Evolutionary conservation across 805 yeast genomes (phyloP).

Genomic region (Sugiyamaella chiloensis): DNA sequence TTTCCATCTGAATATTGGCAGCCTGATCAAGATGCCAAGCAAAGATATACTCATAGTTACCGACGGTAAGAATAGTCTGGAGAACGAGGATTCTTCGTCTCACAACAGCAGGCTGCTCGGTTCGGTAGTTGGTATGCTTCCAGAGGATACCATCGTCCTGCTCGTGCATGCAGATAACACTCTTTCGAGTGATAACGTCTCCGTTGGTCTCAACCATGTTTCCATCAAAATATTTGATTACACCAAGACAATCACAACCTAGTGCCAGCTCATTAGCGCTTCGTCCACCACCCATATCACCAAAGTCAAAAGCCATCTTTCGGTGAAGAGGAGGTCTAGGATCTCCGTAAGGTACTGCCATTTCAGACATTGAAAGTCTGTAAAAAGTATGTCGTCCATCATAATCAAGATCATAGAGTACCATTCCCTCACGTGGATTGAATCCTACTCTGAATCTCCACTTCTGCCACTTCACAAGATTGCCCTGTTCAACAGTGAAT

Average conservation of each 20-base stretch:
- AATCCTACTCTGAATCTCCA: constrained; percentile 75
- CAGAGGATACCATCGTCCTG: constrained; percentile 76
- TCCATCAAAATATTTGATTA: constrained; percentile 71
- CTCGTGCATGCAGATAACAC: constrained; percentile 79
- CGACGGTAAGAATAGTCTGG: constrained; percentile 82
- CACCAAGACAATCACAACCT: constrained; percentile 85
- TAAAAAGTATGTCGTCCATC: constrained; percentile 75
- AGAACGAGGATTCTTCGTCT: constrained; percentile 78
- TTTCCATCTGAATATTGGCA: constrained; percentile 74
- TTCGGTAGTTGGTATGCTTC: constrained; percentile 80
- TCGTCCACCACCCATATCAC: constrained; percentile 81
- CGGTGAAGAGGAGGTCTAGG: constrained; percentile 81
- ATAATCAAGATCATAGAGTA: constrained; percentile 65
- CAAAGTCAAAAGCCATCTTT: constrained; percentile 84
- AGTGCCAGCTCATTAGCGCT: constrained; percentile 65
- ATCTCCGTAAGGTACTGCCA: constrained; percentile 88
- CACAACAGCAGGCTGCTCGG: constrained; percentile 57
- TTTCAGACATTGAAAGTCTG: constrained; percentile 71
- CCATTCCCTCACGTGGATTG: constrained; percentile 77
- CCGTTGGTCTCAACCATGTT: constrained; percentile 57
- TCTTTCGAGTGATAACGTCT: constrained; percentile 59
- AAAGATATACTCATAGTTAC: constrained; percentile 76
- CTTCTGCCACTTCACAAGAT: constrained; percentile 73
- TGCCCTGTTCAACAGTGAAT: constrained; percentile 48
- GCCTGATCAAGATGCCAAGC: constrained; percentile 73